A percentile compares a stretch with the other conserved stretches of the same genome.
These are phyloP conservation scores for Saccharomyces hybrid DNA, from an alignment of 1,139 yeast species.

Conservation along the genomic window DNA sequence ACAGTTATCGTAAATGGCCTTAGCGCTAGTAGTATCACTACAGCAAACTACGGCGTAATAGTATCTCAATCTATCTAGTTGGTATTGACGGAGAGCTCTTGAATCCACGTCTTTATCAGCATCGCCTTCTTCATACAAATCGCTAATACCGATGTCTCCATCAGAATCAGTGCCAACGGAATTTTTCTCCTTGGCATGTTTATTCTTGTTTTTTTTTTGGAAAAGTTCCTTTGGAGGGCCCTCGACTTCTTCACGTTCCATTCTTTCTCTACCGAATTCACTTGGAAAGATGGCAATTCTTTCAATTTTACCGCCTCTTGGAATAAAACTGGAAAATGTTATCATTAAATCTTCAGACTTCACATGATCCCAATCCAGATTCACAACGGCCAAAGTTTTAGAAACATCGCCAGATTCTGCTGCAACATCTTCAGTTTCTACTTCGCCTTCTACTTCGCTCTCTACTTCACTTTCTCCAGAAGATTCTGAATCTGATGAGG, in stretches of 20 bases:
- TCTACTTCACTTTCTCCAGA: conserved; percentile 32
- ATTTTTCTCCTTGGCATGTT: conserved; percentile 33
- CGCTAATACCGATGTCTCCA: conserved; percentile 51
- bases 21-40: conserved; percentile 66
- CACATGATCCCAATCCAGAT: conserved; percentile 95
- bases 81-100: conserved; percentile 62
- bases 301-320: conserved; percentile 60
- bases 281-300: conserved; percentile 82
- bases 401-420: conserved; percentile 88
- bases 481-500: conserved; percentile 38
- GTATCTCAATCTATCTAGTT: conserved; percentile 78
- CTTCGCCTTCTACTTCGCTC: conserved; percentile 38
- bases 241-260: conserved; percentile 81
- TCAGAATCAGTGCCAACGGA: conserved; percentile 40
- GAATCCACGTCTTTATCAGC: conserved; percentile 69
- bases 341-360: conserved; percentile 84
- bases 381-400: conserved; percentile 77
- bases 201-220: conserved; percentile 36
- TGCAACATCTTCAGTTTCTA: conserved; percentile 48
- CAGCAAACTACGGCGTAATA: conserved; percentile 91
- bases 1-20: conserved; percentile 70
- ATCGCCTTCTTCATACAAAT: conserved; percentile 62
- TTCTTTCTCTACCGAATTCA: conserved; percentile 87
- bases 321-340: conserved; percentile 81
- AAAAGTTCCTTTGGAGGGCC: conserved; percentile 92